Evolutionary conservation across 2,329 filamentous ascomycete species (phyloP).

Genomic region (Fusarium transvaalense): DNA sequence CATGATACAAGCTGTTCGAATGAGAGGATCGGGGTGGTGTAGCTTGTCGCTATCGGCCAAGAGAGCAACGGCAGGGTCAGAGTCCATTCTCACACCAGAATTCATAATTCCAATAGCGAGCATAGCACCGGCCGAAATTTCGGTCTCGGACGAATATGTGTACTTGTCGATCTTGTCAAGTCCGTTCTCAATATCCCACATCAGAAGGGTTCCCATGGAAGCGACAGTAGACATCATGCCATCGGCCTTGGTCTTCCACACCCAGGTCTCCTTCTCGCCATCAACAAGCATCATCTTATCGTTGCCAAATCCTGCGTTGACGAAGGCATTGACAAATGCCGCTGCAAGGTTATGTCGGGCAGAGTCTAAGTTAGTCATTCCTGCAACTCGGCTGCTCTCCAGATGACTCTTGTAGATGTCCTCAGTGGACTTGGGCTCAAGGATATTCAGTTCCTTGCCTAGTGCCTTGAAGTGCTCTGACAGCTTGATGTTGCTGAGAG

Average conservation of each 20-base stretch:
- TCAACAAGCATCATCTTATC: slow-evolving; percentile 98
- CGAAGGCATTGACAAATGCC: slow-evolving; percentile 96
- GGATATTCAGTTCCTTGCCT: slow-evolving; percentile 94
- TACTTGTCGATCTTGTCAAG: slow-evolving; percentile 95
- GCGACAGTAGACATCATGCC: slow-evolving; percentile 98
- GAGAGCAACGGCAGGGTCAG: slow-evolving; percentile 89
- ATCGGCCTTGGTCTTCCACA: slow-evolving; percentile 99
- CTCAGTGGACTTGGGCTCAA: slow-evolving; percentile 96
- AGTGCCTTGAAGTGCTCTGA: slow-evolving; percentile 94
- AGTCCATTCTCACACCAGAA: slow-evolving; percentile 88
- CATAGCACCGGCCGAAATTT: slow-evolving; percentile 90
- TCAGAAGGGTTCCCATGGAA: slow-evolving; percentile 88
- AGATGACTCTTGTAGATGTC: slow-evolving; percentile 99
- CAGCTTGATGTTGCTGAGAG: slow-evolving; percentile 86
- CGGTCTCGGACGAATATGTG: slow-evolving; percentile 83
- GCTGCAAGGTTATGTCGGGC: slow-evolving; percentile 95
- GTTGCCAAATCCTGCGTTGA: slow-evolving; percentile 93
- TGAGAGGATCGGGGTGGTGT: slow-evolving; percentile 79
- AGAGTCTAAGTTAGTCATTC: slow-evolving; percentile 94
- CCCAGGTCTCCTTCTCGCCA: slow-evolving; percentile 90
- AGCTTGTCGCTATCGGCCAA: slow-evolving; percentile 85
- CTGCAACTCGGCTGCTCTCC: slow-evolving; percentile 92
- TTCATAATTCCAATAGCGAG: slow-evolving; percentile 97
- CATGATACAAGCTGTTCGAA: slow-evolving; percentile 91
- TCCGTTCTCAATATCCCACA: slow-evolving; percentile 94